Conservation (phyloP, 1,284 basidiomycete species). For the Moesziomyces parantarcticus region DNA sequence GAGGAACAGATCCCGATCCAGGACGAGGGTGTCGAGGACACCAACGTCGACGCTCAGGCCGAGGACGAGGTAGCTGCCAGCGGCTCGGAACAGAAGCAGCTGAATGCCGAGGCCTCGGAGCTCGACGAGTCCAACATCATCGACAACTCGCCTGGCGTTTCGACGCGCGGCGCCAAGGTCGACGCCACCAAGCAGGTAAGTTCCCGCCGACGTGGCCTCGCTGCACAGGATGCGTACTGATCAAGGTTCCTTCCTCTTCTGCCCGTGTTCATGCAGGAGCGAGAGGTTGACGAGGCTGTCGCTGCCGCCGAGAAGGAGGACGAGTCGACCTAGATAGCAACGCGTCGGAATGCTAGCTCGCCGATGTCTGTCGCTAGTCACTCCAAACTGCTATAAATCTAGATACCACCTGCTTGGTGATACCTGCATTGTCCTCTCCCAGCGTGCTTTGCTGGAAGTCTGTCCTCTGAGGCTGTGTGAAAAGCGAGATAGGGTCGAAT, state of each 20-base stretch:
- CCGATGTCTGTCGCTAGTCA: background rate
- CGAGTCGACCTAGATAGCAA: conserved; percentile 3
- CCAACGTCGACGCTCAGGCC: conserved; percentile 49
- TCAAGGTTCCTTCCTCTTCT: background rate
- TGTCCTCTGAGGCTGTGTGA: too few species aligned
- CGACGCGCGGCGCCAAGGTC: conserved; percentile 49
- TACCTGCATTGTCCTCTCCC: too few species aligned
- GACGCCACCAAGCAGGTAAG: conserved; percentile 52
- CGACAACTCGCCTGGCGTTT: conserved; percentile 48
- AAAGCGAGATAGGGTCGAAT: too few species aligned
- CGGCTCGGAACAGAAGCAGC: conserved; percentile 40
- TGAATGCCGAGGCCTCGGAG: conserved; percentile 36
- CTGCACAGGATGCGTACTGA: background rate
- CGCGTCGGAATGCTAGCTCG: background rate
- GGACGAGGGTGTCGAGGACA: conserved; percentile 45
- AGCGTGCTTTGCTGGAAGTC: too few species aligned
- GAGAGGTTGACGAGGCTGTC: conserved; percentile 48
- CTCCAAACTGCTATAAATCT: conserved; percentile 3
- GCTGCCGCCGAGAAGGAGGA: conserved; percentile 39
- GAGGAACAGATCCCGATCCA: conserved; percentile 44
- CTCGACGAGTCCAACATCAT: conserved; percentile 53
- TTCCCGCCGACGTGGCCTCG: background rate
- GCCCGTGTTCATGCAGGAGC: conserved; percentile 22
- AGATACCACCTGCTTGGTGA: conserved; percentile 12
- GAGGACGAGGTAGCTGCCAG: conserved; percentile 37